Evolutionary conservation across 139 green algal genomes (phyloP), one percentile per base, ranked within the genome.

Genomic region (Bryopsis sp.): DNA sequence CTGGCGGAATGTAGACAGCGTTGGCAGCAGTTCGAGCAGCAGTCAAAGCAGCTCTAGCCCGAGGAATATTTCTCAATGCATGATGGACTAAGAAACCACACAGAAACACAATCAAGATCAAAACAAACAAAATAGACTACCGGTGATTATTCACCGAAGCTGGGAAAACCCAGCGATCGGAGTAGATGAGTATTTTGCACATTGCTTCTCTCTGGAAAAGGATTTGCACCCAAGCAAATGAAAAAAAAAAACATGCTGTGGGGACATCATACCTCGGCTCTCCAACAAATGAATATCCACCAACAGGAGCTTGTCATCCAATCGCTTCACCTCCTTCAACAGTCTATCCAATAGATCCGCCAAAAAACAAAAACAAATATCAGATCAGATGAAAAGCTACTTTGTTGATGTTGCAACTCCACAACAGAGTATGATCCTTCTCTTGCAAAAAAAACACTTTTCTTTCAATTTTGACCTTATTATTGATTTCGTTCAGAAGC

Each of bases 241-340:
- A 50, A 15, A 50, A 50, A 26, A 11, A n/a, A n/a, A n/a, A n/a
- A n/a, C n/a, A n/a, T n/a, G n/a, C n/a, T n/a, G n/a, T n/a, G n/a
- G 11, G 11, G 15, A 50, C 11, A 50, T 15, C 76, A 69, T 60
- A 85, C 81, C 76, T 50, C 84, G 79, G 64, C 79, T 92, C 83
- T 99, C 94, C 66, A 99, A 75, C 69, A 99, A 76, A 80, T 98
- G 90, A 39, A 99, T 94, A 68, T 99, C 94, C 64, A 97, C 91
- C 71, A 99, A 85, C 73, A 98, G 85, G 11, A 98, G 83, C 86
- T 99, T 99, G 79, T 99, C 94, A 70, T 99, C 94, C 66, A 99
- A 81, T 64, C 88, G 85, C 82, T 97, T 96, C 28, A 99, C 94
- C 79, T 98, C 93, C 6, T 80, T 86, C 33, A 97, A 71, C 60